Base-by-base conservation (phyloP, 176 grass and related monocot species). In the Musa troglodytarum region DNA sequence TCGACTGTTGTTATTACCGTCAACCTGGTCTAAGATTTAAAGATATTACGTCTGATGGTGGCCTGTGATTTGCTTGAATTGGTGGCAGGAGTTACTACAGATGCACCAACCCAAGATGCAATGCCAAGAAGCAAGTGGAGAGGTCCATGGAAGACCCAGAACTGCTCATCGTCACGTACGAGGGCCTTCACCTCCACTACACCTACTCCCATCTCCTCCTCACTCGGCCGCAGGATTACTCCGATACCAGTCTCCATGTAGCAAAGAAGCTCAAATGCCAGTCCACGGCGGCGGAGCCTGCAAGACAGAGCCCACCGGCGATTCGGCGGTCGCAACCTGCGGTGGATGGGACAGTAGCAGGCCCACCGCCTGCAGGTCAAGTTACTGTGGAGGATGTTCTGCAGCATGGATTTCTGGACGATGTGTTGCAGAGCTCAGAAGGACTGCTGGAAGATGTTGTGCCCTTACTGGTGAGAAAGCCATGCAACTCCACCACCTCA, bases 71-170 rank as follows among this genome's bases (percentile, higher is more conserved):
- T 62, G 57, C 57, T 62, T 62, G 10, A 11, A 15, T n/a, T 24
- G 56, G 1, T 13, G 11, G 7, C 29, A 76, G 74, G 74, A 76
- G 74, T 63, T 76, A 76, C 54, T 76, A 76, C 56, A 49, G 74
- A 19, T 76, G 74, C 74, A 76, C 74, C 28, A 51, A 50, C 54
- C 74, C 74, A 1, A 49, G 74, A 20, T 76, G 74, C 74, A 76
- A 76, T 14, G 74, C 56, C 29, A 76, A 76, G 74, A 76, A 76
- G 57, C 74, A 76, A 21, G 74, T 76, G 19, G 74, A 76, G 56
- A 76, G 56, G 29, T 76, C 74, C 8, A 22, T 12, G 19, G 74
- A 76, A 62, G 74, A 76, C 34, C 74, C 74, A 49, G 74, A 76
- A 28, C 61, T 20, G 19, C 55, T 76, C 9, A 62, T 76, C 56